phyloP scores from a whole-genome alignment of 1,284 basidiomycete species.

The Fomitopsis schrenkii region DNA sequence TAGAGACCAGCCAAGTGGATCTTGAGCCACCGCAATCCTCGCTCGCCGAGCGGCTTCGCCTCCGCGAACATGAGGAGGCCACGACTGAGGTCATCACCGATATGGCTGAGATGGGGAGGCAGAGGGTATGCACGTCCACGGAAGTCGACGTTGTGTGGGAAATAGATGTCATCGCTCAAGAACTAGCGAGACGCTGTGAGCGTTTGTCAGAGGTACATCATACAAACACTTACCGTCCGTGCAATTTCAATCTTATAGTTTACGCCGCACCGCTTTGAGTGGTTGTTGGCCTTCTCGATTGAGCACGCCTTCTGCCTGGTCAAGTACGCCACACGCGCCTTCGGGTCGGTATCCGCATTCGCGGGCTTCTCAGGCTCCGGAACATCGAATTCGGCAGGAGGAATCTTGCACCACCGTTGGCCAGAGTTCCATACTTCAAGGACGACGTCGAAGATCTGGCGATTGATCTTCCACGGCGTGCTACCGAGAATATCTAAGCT shows the following conservation, averaged over 20 bases:
- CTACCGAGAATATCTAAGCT: conserved; percentile 88
- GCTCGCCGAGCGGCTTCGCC: conserved; percentile 73
- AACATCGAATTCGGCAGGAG: conserved; percentile 57
- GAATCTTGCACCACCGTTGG: conserved; percentile 72
- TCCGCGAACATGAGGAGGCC: conserved; percentile 87
- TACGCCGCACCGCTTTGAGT: conserved; percentile 88
- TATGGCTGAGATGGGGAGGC: conserved; percentile 93
- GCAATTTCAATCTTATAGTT: conserved; percentile 99
- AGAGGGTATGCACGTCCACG: conserved; percentile 97
- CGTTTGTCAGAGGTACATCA: background rate
- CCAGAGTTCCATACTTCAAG: conserved; percentile 84
- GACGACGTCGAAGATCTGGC: conserved; percentile 69
- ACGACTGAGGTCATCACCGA: conserved; percentile 93
- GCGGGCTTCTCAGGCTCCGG: conserved; percentile 65
- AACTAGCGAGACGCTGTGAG: conserved; percentile 39
- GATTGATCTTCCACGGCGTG: conserved; percentile 92
- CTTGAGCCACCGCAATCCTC: conserved; percentile 81
- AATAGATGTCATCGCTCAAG: conserved; percentile 83
- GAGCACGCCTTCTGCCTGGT: conserved; percentile 57
- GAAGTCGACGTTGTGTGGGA: conserved; percentile 98
- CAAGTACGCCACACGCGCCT: conserved; percentile 58
- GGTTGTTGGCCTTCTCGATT: conserved; percentile 73
- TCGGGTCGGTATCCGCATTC: conserved; percentile 64
- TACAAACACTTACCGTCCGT: conserved; percentile 60
- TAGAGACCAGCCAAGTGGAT: conserved; percentile 93